Evolutionary conservation across 2,329 filamentous ascomycete species (phyloP), one percentile per base, ranked within the genome.

Genomic region (Colletotrichum sp.): DNA sequence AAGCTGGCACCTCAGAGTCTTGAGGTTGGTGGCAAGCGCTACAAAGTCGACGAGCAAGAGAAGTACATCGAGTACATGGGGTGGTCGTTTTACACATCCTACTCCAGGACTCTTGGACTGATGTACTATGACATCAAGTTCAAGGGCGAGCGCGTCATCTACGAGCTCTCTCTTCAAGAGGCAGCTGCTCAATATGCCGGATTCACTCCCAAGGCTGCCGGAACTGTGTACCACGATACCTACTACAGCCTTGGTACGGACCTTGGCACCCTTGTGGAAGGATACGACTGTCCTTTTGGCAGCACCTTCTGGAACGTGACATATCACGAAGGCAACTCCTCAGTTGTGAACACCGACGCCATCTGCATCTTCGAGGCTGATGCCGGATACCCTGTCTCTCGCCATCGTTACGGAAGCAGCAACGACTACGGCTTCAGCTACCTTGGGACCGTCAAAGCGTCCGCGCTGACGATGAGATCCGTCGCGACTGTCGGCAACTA

Each of bases 81-180:
- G 21, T 91, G 87, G 81, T 84, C 85, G 5, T 90, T 90, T 80
- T 90, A 89, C 80, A 81, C 89, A 26, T 81, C 85, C 13, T 86
- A 85, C 76, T 84, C 84, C 7, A 85, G 85, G 55, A 82, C 85
- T 4, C 84, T 87, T 2, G 89, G 87, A 2, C 77, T 90, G 12
- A 84, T 83, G 76, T 81, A 90, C 14, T 88, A 85, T 78, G 88
- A 90, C 77, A 87, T 90, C 76, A 84, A 83, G 26, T 90, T 88
- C 81, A 87, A 87, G 76, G 87, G 86, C 14, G 85, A 89, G 76
- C 83, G 88, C 2, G 84, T 90, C 58, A 82, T 90, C 61, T 90
- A 90, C 78, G 88, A 90, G 80, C 84, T 90, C 6, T 86, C 86
- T 10, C 81, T 90, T 65, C 88, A 90, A 78, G 89, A 90, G 79